Percentiles rank a stretch among this genome's conserved stretches.
phyloP scores from a whole-genome alignment of 164 flowering plant genomes.

The Chimonanthus praecox region DNA sequence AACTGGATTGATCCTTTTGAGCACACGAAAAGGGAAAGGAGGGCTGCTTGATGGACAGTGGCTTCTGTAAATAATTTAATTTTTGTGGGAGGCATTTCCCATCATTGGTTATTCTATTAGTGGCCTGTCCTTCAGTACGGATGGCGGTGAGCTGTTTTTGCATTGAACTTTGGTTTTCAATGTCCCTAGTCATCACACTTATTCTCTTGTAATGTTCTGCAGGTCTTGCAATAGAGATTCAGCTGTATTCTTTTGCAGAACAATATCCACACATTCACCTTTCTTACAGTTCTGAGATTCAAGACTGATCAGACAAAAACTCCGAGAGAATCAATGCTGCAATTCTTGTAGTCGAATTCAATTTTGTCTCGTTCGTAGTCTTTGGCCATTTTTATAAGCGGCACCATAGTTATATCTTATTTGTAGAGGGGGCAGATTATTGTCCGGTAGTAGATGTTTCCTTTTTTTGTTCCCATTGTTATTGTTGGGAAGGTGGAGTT shows the following conservation, averaged over 20 bases:
- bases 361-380: not conserved
- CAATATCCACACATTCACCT: not conserved
- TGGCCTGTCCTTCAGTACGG: not conserved
- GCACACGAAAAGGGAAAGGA: slow-evolving; percentile 2
- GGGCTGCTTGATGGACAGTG: not conserved
- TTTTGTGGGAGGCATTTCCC: slow-evolving; percentile 2
- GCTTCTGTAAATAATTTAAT: not conserved
- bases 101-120: not conserved
- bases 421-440: not conserved
- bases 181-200: not conserved
- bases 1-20: slow-evolving; percentile 70
- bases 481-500: not conserved
- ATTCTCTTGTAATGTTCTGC: not conserved
- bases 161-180: not conserved
- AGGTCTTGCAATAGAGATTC: not conserved
- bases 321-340: not conserved
- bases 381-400: no score
- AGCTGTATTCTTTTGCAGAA: not conserved
- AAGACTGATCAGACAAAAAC: not conserved
- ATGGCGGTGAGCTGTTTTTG: not conserved
- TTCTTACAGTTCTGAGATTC: not conserved
- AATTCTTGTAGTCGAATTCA: not conserved
- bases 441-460: not conserved
- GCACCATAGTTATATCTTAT: not conserved
- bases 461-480: not conserved